phyloP scores from a whole-genome alignment of 768 basidiomycete species.

The Ramaria rubella region DNA sequence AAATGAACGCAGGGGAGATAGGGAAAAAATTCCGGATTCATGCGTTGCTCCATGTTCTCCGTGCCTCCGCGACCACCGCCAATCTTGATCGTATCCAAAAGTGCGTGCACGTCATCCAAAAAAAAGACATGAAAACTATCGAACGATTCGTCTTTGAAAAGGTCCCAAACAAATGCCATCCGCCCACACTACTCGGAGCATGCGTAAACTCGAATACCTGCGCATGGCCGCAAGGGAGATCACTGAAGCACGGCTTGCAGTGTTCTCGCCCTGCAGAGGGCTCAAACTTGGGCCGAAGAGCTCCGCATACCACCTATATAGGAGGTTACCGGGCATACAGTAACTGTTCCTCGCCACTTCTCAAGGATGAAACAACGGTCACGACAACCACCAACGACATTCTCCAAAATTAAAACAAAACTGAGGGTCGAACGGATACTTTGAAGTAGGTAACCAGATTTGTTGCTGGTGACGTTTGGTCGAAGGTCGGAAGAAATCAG shows the following conservation, averaged over 20 bases:
- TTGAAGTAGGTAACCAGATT: too few species aligned
- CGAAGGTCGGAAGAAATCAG: too few species aligned
- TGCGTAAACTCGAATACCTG: neutral
- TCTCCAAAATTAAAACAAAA: neutral
- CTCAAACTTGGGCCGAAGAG: neutral
- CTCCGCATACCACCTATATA: neutral
- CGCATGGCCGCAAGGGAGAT: neutral
- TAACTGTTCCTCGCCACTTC: too few species aligned
- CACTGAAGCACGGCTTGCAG: too few species aligned
- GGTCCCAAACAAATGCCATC: neutral
- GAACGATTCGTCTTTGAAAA: neutral
- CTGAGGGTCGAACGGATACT: too few species aligned
- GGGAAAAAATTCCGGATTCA: neutral
- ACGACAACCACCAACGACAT: neutral
- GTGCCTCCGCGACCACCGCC: neutral
- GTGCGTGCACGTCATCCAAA: neutral
- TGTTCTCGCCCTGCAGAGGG: neutral
- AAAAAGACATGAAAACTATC: too few species aligned
- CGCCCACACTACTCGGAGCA: neutral
- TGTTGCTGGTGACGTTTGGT: too few species aligned
- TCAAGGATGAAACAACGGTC: neutral
- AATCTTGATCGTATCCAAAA: neutral
- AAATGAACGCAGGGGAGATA: neutral
- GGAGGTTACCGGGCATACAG: neutral
- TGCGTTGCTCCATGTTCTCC: slow-evolving; percentile 6